Base-by-base conservation (phyloP, 2,329 filamentous ascomycete genomes). In the Hypoxylon sp. region DNA sequence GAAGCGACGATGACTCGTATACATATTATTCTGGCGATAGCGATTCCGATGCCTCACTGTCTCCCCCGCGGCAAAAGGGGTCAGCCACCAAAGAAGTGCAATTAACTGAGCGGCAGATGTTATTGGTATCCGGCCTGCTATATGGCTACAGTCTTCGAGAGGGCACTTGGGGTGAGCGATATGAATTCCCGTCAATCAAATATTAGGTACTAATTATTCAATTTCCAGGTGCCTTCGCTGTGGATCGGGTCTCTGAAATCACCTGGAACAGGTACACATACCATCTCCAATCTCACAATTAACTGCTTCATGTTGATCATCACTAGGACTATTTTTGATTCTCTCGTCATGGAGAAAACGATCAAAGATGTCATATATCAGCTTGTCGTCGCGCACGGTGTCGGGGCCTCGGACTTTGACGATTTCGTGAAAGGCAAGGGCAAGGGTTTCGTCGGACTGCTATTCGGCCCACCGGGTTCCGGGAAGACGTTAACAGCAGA, bases 351-450 rank as follows among this genome's bases (percentile, higher is more conserved):
- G 37, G 37, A 41, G 37, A 41, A 41, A 20, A 10, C 37, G 37
- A 41, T 41, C 13, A 41, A 41, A 20, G 37, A 41, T 20, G 37
- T 41, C n/a, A 41, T 41, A 41, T 41, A 41, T 41, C 37, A 41
- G 37, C 37, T 41, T 6, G 37, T 41, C 37, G 37, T 41, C 17
- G 37, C 37, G 7, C 37, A 41, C 37, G 37, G 37, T 20, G 10
- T 20, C 37, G 37, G 37, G 3, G 37, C 17, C n/a, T 41, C 37
- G n/a, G 10, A 39, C 15, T 39, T 39, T 17, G 37, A 39, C 15
- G 37, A 39, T 39, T 39, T 39, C n/a, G 37, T 39, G 15, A 39
- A 39, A 19, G 37, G 37, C 37, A 39, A 39, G 17, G 37, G 37
- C 3, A 39, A 39, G 15, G 37, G 37, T 19, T 39, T 39, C 37